phyloP scores from a whole-genome alignment of 2,329 filamentous ascomycete genomes.

The Penicillium sp. region DNA sequence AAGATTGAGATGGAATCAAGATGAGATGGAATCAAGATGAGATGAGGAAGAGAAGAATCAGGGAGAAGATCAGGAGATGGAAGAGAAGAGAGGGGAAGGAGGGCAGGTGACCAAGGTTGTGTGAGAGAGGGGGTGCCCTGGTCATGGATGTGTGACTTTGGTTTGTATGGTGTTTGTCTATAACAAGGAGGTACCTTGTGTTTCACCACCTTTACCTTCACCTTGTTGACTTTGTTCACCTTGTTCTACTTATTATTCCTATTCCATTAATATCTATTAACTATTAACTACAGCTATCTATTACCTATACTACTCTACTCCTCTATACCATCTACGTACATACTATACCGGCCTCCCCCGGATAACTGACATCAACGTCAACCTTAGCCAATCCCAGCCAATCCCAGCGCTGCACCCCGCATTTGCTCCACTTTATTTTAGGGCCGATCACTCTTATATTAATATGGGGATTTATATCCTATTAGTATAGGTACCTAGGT shows the following conservation, averaged over 20 bases:
- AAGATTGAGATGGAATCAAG: constrained; percentile 5
- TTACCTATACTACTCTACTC: too few species aligned
- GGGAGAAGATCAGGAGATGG: constrained; percentile 6
- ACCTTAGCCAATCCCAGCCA: constrained; percentile 20
- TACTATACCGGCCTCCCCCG: constrained; percentile 17
- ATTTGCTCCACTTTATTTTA: constrained; percentile 22
- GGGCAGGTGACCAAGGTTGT: constrained; percentile 27
- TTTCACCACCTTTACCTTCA: background rate
- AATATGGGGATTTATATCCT: background rate
- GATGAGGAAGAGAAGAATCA: constrained; percentile 2
- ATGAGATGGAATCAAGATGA: too few species aligned
- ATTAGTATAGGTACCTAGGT: background rate
- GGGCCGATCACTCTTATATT: constrained; percentile 3
- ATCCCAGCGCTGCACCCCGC: constrained; percentile 31
- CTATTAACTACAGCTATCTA: too few species aligned
- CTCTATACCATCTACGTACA: background rate
- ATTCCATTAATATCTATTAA: background rate
- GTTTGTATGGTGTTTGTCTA: background rate
- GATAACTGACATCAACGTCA: constrained; percentile 27
- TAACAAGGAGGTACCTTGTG: too few species aligned
- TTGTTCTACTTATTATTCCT: too few species aligned
- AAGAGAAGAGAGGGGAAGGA: constrained; percentile 7
- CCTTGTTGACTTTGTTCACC: too few species aligned
- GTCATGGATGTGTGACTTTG: constrained; percentile 18
- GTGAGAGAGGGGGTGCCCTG: background rate